Evolutionary conservation across 768 basidiomycete genomes (phyloP), one percentile per base, ranked within the genome.

Genomic region (Podaxis rugospora): DNA sequence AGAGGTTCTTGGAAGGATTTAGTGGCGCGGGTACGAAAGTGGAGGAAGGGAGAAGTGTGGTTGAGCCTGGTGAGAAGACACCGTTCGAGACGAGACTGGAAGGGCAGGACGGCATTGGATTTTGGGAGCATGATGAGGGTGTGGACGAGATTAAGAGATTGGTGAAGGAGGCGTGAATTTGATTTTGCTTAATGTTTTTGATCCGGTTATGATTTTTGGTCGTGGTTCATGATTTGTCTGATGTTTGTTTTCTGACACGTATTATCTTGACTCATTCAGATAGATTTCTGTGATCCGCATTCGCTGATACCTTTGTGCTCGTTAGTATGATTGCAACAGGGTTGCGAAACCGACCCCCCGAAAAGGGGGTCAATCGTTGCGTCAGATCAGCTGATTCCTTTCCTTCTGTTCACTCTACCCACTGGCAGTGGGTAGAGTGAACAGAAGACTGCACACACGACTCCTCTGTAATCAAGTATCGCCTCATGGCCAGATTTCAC

Each of bases 41-140:
- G 21, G 58, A 61, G 58, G 65, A 61, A 58, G 66, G 65, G 62
- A 60, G 66, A 61, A 27, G 64, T 57, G 14, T 65, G 42, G 67
- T 60, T 57, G 67, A 64, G 18, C 32, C 37, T 7, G 61, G 59
- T 13, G 58, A 60, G 18, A 63, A 57, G 10, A 61, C 55, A 10
- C 44, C 36, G 39, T 63, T 55, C 35, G 64, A 68, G 64, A 62
- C 52, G 16, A 68, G 56, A 25, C 51, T 36, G 16, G 63, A 67
- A 42, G 65, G 10, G 46, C 54, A 60, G 13, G 49, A 51, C 42
- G 46, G 42, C 39, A 63, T 69, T 67, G 70, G 68, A 4, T 92
- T 91, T 68, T 92, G 90, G 90, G 77, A 78, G 36, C 78, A 80
- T 54, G 90, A 92, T 67, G 89, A 92, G 63, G 90, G 90, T 2